Base-by-base conservation (phyloP, 768 basidiomycete genomes). In the Phylloporus sp. region DNA sequence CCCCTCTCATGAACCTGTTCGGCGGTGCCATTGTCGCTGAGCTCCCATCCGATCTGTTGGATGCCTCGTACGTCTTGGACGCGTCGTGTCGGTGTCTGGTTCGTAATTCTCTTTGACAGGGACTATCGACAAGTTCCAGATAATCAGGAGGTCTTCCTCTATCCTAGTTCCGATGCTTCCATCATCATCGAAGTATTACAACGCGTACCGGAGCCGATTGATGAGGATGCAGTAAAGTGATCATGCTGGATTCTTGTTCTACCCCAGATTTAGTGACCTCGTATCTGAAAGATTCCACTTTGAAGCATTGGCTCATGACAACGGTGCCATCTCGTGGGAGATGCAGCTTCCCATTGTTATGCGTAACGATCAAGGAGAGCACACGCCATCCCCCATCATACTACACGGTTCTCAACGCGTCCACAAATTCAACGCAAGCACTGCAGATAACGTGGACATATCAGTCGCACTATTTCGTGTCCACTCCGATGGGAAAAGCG, bases 91-190 rank as follows among this genome's bases (percentile, higher is more conserved):
- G 20, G 18, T 40, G 4, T 21, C 23, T 31, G 38, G 18, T 33
- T 15, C 29, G 18, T 5, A 42, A 29, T 53, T 32, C 18, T 18
- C 18, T 8, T 31, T 31, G 27, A 43, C 59, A 85, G 84, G 49
- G 69, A 74, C 40, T 48, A 83, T 6, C 90, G 95, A 44, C 89
- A 97, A 68, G 74, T 99, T 11, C 94, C 96, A 13, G 87, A 98
- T 62, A 91, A 81, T 5, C 95, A 99, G 66, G 96, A 98, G 62
- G 95, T 96, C 33, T 86, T 91, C 67, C 63, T 96, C 46, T 84
- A 82, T 44, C 77, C 78, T 6, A 66, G 79, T 38, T 86, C 82
- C 6, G 74, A 75, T 39, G 71, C 82, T 55, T 91, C 86, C 59
- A 76, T 94, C 52, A 77, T 98, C 40, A 67, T 96, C 22, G 96